Conservation (phyloP, 352 stramenopile genomes). For the Plasmopara viticola region DNA sequence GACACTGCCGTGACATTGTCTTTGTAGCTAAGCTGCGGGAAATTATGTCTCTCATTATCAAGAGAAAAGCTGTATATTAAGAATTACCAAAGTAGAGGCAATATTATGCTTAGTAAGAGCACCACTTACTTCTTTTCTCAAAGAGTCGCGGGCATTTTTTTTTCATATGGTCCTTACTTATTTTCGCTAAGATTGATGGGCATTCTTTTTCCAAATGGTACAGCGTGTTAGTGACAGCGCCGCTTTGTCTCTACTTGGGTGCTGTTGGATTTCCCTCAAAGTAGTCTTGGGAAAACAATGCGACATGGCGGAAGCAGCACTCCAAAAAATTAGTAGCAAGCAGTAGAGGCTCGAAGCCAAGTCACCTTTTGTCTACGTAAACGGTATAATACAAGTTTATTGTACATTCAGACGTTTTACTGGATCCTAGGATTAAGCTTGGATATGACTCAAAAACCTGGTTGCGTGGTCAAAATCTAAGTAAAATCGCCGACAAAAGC, state of each 20-base stretch:
- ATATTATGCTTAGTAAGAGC: background rate
- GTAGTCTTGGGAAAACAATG: background rate
- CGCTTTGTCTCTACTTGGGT: background rate
- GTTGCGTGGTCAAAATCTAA: conserved; percentile 1
- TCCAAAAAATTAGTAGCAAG: background rate
- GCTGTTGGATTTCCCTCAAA: background rate
- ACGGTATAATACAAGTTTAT: conserved; percentile 6
- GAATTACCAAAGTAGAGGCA: background rate
- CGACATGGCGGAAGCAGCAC: background rate
- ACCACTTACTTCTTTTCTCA: background rate
- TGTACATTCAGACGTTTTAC: conserved; percentile 1
- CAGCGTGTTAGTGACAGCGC: background rate
- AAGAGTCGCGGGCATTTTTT: background rate
- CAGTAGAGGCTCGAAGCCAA: background rate
- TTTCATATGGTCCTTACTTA: conserved; percentile 2
- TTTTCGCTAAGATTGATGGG: background rate
- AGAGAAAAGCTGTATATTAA: background rate
- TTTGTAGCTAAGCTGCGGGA: background rate
- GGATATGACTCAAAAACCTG: background rate
- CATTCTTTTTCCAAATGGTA: conserved; percentile 1
- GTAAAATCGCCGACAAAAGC: conserved; percentile 14
- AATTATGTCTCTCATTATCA: background rate
- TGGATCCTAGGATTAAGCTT: conserved; percentile 2
- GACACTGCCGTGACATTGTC: background rate
- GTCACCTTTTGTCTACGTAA: background rate